Evolutionary conservation across 805 yeast species (phyloP), one percentile per base, ranked within the genome.

Genomic region (Sugiyamaella marilandica): DNA sequence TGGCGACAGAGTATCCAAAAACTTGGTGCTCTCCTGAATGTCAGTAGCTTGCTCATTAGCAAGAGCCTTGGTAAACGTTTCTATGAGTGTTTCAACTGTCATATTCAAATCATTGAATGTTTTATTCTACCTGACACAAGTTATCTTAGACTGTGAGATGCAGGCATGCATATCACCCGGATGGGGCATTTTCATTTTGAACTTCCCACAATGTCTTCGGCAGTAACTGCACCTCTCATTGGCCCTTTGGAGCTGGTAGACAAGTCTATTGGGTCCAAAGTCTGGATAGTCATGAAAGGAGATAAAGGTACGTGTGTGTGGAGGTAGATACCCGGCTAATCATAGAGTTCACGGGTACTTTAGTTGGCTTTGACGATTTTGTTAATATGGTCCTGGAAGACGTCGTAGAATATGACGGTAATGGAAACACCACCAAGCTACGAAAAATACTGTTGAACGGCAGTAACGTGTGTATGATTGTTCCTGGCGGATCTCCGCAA

Each of bases 351-450:
- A 77, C 79, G n/a, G 99, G 99, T 1, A 87, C 83, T 2, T 74
- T 94, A 49, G 80, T 85, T 29, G 98, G 98, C 1, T 92, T 92
- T 68, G 99, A 94, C 67, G 98, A 94, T 69, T 92, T 85, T 62
- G 97, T 94, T 55, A 94, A 73, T 61, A 65, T 58, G 73, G 95
- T 94, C 10, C 75, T 94, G 49, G 87, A 86, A 61, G 84, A 91
- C 61, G 97, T 85, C 35, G 77, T 77, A 8, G 96, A 87, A 62
- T 73, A 68, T 62, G 64, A 62, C 14, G 67, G 61, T 11, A 41
- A 54, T 14, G 68, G 65, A 33, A 57, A 58, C 26, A 55, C 59
- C 50, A 57, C 54, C n/a, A 51, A 58, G 46, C 66, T 59, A 49
- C 45, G 58, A 31, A 68, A 70, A 62, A 67, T 73, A 26, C 64